Conservation (phyloP, 306 rosid genomes). For the Dryas alaskensis region DNA sequence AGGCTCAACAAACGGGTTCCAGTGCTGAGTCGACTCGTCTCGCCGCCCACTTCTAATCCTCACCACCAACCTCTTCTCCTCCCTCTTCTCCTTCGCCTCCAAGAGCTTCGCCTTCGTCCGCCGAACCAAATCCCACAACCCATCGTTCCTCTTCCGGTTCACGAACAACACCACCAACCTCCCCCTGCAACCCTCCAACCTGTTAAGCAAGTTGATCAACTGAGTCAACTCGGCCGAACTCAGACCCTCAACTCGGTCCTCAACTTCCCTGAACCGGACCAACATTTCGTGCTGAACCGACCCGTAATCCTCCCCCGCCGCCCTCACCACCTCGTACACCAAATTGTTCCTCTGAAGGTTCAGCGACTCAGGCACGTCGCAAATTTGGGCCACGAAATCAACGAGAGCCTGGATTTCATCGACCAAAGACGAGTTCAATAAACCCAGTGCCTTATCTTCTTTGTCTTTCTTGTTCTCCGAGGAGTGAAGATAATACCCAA, state of each 20-base stretch:
- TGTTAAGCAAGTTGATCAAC: slow-evolving; percentile 30
- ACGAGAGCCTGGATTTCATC: slow-evolving; percentile 47
- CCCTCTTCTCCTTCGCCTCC: slow-evolving; percentile 39
- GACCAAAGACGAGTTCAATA: slow-evolving; percentile 38
- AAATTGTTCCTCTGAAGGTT: slow-evolving; percentile 48
- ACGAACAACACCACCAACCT: slow-evolving; percentile 55
- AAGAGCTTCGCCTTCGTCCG: slow-evolving; percentile 27
- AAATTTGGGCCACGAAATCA: slow-evolving; percentile 42
- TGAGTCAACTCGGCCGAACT: slow-evolving; percentile 52
- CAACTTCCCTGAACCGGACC: slow-evolving; percentile 38
- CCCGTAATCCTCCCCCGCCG: slow-evolving; percentile 64
- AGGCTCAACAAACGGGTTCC: slow-evolving; percentile 69
- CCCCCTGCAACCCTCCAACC: slow-evolving; percentile 43
- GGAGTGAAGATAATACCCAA: slow-evolving; percentile 37
- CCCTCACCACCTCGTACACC: slow-evolving; percentile 59
- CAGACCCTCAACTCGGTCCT: slow-evolving; percentile 30
- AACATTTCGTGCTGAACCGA: slow-evolving; percentile 51
- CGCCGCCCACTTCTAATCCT: neutral
- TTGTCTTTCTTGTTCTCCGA: neutral
- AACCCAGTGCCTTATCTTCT: slow-evolving; percentile 16
- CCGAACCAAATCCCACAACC: slow-evolving; percentile 61
- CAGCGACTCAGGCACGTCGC: slow-evolving; percentile 52
- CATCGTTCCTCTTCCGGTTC: slow-evolving; percentile 43
- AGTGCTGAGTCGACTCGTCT: slow-evolving; percentile 38
- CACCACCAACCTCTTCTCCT: slow-evolving; percentile 45